These are phyloP conservation scores for Phialophora macrospora DNA, from an alignment of 2,329 filamentous ascomycete species.

Conservation along the genomic window DNA sequence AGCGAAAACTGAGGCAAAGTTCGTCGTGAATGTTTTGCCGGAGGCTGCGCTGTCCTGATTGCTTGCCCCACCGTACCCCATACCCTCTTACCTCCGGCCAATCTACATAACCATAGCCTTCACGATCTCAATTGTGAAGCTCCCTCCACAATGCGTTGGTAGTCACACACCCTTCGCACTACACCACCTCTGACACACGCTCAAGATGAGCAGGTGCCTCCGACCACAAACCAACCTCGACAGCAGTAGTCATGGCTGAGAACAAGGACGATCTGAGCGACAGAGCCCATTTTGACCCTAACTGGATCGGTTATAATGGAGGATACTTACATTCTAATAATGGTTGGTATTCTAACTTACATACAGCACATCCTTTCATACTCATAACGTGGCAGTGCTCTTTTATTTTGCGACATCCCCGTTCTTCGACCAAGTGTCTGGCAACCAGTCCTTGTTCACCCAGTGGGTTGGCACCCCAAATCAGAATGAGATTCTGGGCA, in stretches of 20 bases:
- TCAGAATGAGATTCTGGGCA: conserved; percentile 57
- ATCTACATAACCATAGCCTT: neutral
- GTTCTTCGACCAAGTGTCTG: conserved; percentile 66
- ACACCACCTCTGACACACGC: neutral
- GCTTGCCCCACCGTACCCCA: neutral
- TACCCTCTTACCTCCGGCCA: neutral
- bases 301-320: conserved; percentile 37
- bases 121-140: no score
- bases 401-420: conserved; percentile 67
- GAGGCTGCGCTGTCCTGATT: neutral
- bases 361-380: neutral
- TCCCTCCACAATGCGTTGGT: neutral
- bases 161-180: neutral
- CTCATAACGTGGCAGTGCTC: conserved; percentile 51
- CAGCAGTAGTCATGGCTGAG: conserved; percentile 28
- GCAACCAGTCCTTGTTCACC: conserved; percentile 62
- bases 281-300: conserved; percentile 35
- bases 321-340: conserved; percentile 40
- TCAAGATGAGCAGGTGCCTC: conserved; percentile 27
- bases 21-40: conserved; percentile 15
- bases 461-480: conserved; percentile 57
- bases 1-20: neutral
- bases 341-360: conserved; percentile 25
- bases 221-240: neutral
- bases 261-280: conserved; percentile 36